Base-by-base conservation (phyloP, 106 monocot species). In the Phalaenopsis equestris region DNA sequence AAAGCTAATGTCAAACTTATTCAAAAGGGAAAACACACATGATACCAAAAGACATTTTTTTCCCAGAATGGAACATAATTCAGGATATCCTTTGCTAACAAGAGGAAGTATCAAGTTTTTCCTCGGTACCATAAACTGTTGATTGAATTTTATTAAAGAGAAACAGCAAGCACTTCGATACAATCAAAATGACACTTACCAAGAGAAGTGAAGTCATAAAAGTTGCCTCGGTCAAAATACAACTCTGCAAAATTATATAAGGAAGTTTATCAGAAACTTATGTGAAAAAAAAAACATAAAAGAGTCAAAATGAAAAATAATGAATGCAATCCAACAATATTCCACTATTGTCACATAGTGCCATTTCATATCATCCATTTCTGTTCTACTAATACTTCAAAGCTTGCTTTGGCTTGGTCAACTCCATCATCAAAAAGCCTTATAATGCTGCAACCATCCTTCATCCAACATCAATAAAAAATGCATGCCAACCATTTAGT, bases 131-230 rank as follows among this genome's bases (percentile, higher is more conserved):
- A 57, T 57, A 61, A 61, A 61, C 3, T 10, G 21, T 61, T 21
- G 61, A 61, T 21, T 61, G 61, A 61, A 61, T 18, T 21, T 21
- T 21, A 61, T 21, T 1, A n/a, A 61, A n/a, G 39, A 12, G 21
- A 49, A 76, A 49, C 23, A 11, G 6, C 18, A 23, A 49, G 42
- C 5, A 49, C 30, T 52, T 49, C 30, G 49, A 49, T 49, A 52
- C 30, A 43, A 12, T 4, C 39, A 74, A 74, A 75, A 10, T 4
- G 18, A n/a, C 43, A 84, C 90, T 87, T 47, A 97, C 97, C 97
- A 77, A 97, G 86, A 11, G 97, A 97, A 23, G 97, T 97, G 78
- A 97, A 97, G 86, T 97, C 97, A 82, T 97, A 97, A 78, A 97
- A 97, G 74, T 92, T 94, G 70, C 90, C 92, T 89, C 87, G 87